phyloP scores from a whole-genome alignment of 495 filamentous ascomycete genomes.

The Chaetomium fimeti region DNA sequence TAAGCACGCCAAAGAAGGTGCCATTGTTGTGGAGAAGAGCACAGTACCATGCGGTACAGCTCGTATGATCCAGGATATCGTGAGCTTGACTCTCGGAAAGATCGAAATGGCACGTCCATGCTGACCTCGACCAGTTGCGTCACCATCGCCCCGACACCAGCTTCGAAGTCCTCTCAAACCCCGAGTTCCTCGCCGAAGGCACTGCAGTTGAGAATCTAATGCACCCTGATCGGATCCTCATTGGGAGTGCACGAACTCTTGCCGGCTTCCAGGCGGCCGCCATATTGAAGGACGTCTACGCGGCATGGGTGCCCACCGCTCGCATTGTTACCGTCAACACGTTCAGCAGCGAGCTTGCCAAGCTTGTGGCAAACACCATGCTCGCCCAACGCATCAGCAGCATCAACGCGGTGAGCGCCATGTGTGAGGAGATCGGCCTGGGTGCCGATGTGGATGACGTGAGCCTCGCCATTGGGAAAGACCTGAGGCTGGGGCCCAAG shows the following conservation, averaged over 20 bases:
- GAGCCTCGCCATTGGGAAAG: constrained; percentile 64
- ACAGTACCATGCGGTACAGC: constrained; percentile 81
- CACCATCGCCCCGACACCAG: constrained; percentile 55
- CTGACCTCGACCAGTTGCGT: constrained; percentile 36
- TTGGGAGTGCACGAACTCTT: constrained; percentile 62
- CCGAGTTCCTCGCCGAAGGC: constrained; percentile 79
- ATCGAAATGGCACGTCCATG: not conserved
- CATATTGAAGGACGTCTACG: constrained; percentile 63
- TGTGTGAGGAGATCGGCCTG: constrained; percentile 71
- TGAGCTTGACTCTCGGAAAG: constrained; percentile 34
- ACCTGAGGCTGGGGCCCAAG: constrained; percentile 66
- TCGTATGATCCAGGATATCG: constrained; percentile 64
- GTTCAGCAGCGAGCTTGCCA: constrained; percentile 78
- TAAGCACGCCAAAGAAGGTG: constrained; percentile 59
- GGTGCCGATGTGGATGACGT: constrained; percentile 71
- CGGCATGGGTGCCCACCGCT: constrained; percentile 64
- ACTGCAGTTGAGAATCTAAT: constrained; percentile 71
- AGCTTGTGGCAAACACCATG: constrained; percentile 78
- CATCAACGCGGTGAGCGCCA: constrained; percentile 76
- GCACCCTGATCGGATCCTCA: constrained; percentile 72
- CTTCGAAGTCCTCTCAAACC: constrained; percentile 81
- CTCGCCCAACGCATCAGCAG: constrained; percentile 81
- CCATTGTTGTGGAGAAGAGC: constrained; percentile 80
- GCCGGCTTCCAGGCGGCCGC: constrained; percentile 61
- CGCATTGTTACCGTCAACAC: constrained; percentile 71